Evolutionary conservation across 139 green algal genomes (phyloP), one percentile per base, ranked within the genome.

Genomic region (Coelastrella sp.): DNA sequence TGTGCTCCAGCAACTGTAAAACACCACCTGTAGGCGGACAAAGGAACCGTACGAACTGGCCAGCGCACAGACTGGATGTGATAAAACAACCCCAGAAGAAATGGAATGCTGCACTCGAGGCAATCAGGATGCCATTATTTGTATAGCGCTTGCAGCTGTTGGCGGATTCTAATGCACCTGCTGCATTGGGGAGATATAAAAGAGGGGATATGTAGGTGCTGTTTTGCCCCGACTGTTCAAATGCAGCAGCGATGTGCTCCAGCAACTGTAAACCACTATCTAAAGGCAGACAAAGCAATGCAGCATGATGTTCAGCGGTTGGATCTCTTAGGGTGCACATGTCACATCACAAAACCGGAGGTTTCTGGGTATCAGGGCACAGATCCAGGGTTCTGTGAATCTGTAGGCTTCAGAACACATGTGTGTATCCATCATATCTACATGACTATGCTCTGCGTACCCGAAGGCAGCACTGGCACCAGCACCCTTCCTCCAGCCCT

Each of bases 1-100:
- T 66, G 5, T 80, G 68, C 68, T 88, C 83, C 47, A 88, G 7
- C 54, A 88, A 68, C 19, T 88, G 83, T 10, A 58, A 22, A 3
- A 80, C 16, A 58, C 65, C 68, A 80, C 68, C 83, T 80, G 83
- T 54, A 86, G 20, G 20, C n/a, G 74, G 22, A 14, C n/a, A 32
- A 0, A 32, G 17, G 3, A 11, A 71, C 3, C 64, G 11, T 14
- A 71, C 11, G 2, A 71, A 14, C 64, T 5, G 3, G 16, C 4
- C 2, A 14, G 64, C 3, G 64, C 64, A 11, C 13, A 20, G 11
- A 71, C 11, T 76, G 68, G 68, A 32, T 76, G 61, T 19, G 3
- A 71, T 71, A 19, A 71, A 47, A 47, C 32, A 47, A 47, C 32
- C 32, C 32, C 32, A 47, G 32, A 47, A 47, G 32, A 47, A 47